Evolutionary conservation across 768 basidiomycete genomes (phyloP), one percentile per base, ranked within the genome.

Genomic region (Phaffia tasmanica): DNA sequence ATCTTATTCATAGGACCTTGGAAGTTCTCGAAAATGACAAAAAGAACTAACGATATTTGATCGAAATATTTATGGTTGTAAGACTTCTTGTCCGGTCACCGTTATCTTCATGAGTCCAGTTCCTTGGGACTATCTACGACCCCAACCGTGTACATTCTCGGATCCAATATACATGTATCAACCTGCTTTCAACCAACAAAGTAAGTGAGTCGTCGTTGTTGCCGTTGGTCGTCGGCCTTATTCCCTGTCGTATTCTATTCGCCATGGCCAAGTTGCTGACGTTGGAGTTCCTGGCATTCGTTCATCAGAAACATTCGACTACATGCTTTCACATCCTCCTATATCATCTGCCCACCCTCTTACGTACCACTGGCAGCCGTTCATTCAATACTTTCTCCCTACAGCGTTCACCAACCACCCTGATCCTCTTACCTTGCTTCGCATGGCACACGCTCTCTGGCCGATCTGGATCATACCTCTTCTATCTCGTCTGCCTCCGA

Each of bases 291-390:
- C 11, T 42, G 35, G 35, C 35, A 42, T 11, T 11, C 11, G 35
- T 5, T 11, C 35, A 42, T 42, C 35, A 42, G 35, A 42, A 4
- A 42, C 35, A 42, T 42, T 42, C 35, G 35, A 42, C 35, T 42
- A 42, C 11, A 42, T 42, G 35, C 35, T 42, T 42, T 42, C 35
- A 5, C 35, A 42, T 11, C 4, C 35, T 42, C 35, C 35, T 42
- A 11, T 42, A 4, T 42, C 35, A 42, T 42, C 66, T 1, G 21
- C 30, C 9, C 23, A 53, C 19, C 66, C 55, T 11, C 47, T 70
- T 65, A 62, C 63, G n/a, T 30, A 69, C 15, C n/a, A 59, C 48
- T 66, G 71, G 62, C 32, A 51, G 16, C 53, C 65, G n/a, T 67
- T 62, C 59, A 25, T 51, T 51, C 29, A 49, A 27, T 60, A 62